Percentiles rank a stretch among this genome's conserved stretches.
Evolutionary conservation across 768 basidiomycete genomes (phyloP).

Genomic region (Lentinula detonsa): DNA sequence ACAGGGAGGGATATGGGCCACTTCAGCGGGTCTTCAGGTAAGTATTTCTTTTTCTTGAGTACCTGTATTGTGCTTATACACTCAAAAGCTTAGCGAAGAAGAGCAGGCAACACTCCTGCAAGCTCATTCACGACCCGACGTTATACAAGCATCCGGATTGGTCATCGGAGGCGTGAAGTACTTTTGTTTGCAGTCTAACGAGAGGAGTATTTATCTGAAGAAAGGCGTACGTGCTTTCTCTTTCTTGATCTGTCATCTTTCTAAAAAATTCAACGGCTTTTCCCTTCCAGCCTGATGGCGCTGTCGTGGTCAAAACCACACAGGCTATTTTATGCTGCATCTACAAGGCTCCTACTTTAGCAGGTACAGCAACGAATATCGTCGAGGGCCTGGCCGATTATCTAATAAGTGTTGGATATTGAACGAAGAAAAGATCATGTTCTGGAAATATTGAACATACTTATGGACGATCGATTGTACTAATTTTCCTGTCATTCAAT

Average conservation of each 20-base stretch:
- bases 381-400: conserved; percentile 77
- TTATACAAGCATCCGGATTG: conserved; percentile 53
- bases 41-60: conserved; percentile 16
- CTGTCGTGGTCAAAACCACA: conserved; percentile 70
- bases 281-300: conserved; percentile 62
- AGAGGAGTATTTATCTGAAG: conserved; percentile 66
- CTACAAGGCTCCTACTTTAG: conserved; percentile 58
- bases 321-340: conserved; percentile 81
- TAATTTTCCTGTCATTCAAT: neutral
- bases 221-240: conserved; percentile 51
- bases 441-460: neutral
- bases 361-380: conserved; percentile 57
- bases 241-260: neutral
- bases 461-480: neutral
- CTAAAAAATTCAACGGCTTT: neutral
- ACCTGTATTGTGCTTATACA: neutral
- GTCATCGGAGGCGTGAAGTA: conserved; percentile 67
- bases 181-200: conserved; percentile 49
- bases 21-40: conserved; percentile 52
- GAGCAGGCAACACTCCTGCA: conserved; percentile 58
- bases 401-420: conserved; percentile 55
- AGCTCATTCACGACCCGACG: conserved; percentile 35
- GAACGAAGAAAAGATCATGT: conserved; percentile 13
- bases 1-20: conserved; percentile 75
- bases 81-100: conserved; percentile 46